These are phyloP conservation scores for Kwoniella mangroviensis DNA, from an alignment of 768 basidiomycete species.

Conservation along the genomic window DNA sequence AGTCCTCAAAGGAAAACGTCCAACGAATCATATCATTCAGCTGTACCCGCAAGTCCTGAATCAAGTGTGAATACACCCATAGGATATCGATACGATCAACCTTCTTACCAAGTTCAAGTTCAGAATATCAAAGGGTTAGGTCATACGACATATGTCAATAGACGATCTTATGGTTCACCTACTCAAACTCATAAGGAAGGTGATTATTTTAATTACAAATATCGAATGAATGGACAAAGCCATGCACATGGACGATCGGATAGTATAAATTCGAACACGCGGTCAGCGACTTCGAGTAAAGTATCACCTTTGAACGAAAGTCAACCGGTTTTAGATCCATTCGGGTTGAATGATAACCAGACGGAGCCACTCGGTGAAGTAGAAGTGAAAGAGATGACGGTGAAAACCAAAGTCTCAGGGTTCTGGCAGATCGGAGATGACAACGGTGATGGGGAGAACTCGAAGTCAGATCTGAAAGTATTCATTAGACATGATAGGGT, in stretches of 20 bases:
- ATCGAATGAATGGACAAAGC: not conserved
- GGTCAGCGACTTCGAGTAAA: not conserved
- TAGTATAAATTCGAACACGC: not conserved
- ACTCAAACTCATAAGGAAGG: not conserved
- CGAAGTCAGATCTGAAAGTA: not conserved
- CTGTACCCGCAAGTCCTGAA: not conserved
- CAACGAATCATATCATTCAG: constrained; percentile 20
- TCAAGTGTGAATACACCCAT: not conserved
- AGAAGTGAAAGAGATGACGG: not conserved
- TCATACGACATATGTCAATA: constrained; percentile 22
- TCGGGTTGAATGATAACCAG: constrained; percentile 3
- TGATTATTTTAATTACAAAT: not conserved
- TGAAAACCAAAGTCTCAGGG: constrained; percentile 14
- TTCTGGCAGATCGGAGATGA: constrained; percentile 6
- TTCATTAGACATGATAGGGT: constrained; percentile 5
- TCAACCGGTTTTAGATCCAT: constrained; percentile 17
- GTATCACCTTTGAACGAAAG: constrained; percentile 8
- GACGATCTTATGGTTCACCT: constrained; percentile 15
- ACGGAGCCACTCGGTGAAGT: not conserved
- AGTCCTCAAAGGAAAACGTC: constrained; percentile 22
- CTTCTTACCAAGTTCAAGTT: not conserved
- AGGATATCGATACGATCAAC: constrained; percentile 7
- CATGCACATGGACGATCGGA: constrained; percentile 1
- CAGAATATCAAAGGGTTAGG: not conserved
- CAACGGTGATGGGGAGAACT: not conserved